Evolutionary conservation across 176 grass and related monocot species (phyloP).

Genomic region (Aegilops longissima): DNA sequence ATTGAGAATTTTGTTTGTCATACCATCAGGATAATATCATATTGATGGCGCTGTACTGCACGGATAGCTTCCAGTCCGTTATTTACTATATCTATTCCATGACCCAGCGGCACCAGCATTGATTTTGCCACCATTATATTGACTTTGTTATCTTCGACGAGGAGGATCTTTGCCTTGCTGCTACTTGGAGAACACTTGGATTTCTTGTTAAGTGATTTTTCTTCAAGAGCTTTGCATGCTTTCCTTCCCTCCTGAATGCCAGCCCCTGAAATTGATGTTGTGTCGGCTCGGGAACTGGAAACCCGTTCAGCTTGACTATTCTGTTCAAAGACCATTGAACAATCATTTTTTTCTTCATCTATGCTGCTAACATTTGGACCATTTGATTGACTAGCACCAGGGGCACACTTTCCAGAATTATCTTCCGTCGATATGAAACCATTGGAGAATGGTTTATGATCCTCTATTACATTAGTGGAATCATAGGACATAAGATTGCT

Average conservation of each 20-base stretch:
- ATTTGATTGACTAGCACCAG: constrained; percentile 27
- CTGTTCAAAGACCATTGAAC: constrained; percentile 34
- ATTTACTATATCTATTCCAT: constrained; percentile 76
- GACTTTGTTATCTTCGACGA: constrained; percentile 92
- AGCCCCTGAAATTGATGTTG: constrained; percentile 37
- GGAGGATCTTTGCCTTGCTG: constrained; percentile 61
- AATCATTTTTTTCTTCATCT: constrained; percentile 34
- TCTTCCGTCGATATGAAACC: constrained; percentile 34
- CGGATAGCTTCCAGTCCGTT: constrained; percentile 80
- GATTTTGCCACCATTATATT: constrained; percentile 93
- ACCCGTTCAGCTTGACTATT: constrained; percentile 43
- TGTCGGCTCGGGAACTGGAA: constrained; percentile 45
- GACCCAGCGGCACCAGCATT: constrained; percentile 81
- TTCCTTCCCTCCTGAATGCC: constrained; percentile 29
- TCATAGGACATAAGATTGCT: constrained; percentile 38
- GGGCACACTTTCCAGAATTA: constrained; percentile 12
- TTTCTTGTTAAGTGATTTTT: constrained; percentile 42
- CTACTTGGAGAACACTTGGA: constrained; percentile 41
- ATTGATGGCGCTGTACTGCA: constrained; percentile 62
- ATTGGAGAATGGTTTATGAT: constrained; percentile 29
- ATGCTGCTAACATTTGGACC: constrained; percentile 30
- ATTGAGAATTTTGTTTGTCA: constrained; percentile 19
- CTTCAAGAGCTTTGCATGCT: constrained; percentile 26
- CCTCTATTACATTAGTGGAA: constrained; percentile 34
- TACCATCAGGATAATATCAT: constrained; percentile 96